These are phyloP conservation scores for Pascua sp. DNA, from an alignment of 1,284 basidiomycete genomes.

Conservation along the genomic window DNA sequence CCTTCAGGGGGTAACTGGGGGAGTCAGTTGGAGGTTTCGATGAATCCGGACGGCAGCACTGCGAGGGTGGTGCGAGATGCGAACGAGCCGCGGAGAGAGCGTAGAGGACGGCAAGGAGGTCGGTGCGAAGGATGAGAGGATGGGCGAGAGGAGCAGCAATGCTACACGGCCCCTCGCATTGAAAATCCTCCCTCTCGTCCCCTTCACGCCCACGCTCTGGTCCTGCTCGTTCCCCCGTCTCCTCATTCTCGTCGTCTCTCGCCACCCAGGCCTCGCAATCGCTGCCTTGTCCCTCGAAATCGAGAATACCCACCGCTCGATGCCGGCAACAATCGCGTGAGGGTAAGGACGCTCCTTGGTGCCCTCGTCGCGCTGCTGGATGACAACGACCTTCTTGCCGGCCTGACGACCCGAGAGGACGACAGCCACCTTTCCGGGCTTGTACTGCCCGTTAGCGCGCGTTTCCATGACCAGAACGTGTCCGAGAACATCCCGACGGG, in stretches of 20 bases:
- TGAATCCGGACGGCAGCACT: background rate
- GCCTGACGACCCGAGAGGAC: constrained; percentile 95
- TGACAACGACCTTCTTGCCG: constrained; percentile 94
- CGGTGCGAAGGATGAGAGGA: background rate
- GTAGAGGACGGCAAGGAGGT: background rate
- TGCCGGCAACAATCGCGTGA: constrained; percentile 91
- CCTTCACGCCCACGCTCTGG: background rate
- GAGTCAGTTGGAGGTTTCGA: background rate
- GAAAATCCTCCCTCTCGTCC: background rate
- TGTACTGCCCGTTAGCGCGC: constrained; percentile 7
- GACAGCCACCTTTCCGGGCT: constrained; percentile 87
- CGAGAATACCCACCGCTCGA: constrained; percentile 60
- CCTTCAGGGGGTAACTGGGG: constrained; percentile 84
- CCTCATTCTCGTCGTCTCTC: background rate
- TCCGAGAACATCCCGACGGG: background rate
- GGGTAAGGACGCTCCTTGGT: constrained; percentile 86
- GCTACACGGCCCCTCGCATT: no score
- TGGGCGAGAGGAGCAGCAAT: no score
- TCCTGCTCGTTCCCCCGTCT: background rate
- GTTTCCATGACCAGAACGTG: background rate
- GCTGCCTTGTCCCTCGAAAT: background rate
- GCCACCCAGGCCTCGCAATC: background rate
- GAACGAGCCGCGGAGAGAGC: background rate
- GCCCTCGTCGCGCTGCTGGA: constrained; percentile 89
- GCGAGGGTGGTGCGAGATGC: background rate